phyloP scores from a whole-genome alignment of 75 land plant species.

The Sequoiadendron giganteum region DNA sequence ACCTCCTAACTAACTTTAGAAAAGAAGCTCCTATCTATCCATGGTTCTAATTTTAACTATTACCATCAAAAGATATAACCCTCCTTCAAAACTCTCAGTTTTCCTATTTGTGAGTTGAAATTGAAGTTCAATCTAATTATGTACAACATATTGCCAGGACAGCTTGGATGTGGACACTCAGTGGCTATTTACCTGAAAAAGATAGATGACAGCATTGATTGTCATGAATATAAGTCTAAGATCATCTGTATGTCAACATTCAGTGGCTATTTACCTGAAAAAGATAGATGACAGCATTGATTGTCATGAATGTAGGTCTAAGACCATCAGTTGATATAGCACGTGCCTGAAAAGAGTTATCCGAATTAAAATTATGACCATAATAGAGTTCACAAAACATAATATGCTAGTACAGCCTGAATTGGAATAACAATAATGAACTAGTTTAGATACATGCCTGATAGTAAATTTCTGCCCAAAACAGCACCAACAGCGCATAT shows the following conservation, averaged over 20 bases:
- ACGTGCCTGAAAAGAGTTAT: conserved; percentile 51
- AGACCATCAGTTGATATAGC: conserved; percentile 72
- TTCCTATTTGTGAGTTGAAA: not conserved
- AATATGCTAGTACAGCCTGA: not conserved
- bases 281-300: conserved; percentile 64
- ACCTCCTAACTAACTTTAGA: not conserved
- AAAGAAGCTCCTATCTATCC: not conserved
- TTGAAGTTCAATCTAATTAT: not conserved
- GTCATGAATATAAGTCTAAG: conserved; percentile 58
- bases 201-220: conserved; percentile 60
- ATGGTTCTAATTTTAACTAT: not conserved
- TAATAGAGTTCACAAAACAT: conserved; percentile 5
- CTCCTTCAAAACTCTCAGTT: not conserved
- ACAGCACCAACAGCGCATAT: conserved; percentile 75
- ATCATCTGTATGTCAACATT: conserved; percentile 36
- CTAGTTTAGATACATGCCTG: conserved; percentile 38
- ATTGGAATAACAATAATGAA: conserved; percentile 1
- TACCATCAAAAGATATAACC: not conserved
- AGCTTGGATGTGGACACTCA: not conserved
- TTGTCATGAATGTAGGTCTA: conserved; percentile 55
- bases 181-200: conserved; percentile 55
- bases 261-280: conserved; percentile 61
- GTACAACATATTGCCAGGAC: not conserved
- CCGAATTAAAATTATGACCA: not conserved
- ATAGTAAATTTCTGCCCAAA: conserved; percentile 94